These are phyloP conservation scores for Penicillium hordei DNA, from an alignment of 2,329 filamentous ascomycete genomes.

Conservation along the genomic window DNA sequence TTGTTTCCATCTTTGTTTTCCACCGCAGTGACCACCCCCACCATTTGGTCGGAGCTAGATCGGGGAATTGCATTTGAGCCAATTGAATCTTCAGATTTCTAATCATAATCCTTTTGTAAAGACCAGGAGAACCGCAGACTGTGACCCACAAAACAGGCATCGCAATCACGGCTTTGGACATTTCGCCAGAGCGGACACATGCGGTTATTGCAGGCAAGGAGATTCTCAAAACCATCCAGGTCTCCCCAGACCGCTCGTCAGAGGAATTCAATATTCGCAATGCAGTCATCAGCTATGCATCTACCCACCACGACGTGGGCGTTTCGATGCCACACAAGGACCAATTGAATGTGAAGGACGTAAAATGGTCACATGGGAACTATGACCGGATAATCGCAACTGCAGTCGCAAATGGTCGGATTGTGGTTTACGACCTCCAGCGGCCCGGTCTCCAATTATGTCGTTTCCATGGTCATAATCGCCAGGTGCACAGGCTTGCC, in stretches of 20 bases:
- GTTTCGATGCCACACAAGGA: conserved; percentile 55
- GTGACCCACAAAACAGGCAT: conserved; percentile 64
- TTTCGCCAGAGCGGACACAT: conserved; percentile 63
- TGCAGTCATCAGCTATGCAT: conserved; percentile 58
- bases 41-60: conserved; percentile 11
- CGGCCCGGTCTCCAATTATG: conserved; percentile 61
- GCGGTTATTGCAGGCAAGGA: conserved; percentile 65
- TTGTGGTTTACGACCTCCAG: conserved; percentile 65
- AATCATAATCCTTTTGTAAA: conserved; percentile 1
- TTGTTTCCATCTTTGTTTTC: conserved; percentile 1
- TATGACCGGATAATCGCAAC: conserved; percentile 62
- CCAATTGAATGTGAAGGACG: conserved; percentile 63
- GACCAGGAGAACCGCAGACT: conserved; percentile 52
- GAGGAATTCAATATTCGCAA: conserved; percentile 65
- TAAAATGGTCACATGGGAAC: conserved; percentile 65
- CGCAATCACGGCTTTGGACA: conserved; percentile 62
- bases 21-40: conserved; percentile 1
- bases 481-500: conserved; percentile 65
- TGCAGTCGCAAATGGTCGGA: conserved; percentile 64
- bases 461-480: conserved; percentile 63
- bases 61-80: conserved; percentile 6
- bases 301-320: conserved; percentile 50
- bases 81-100: conserved; percentile 28
- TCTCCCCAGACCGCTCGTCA: conserved; percentile 56
- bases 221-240: conserved; percentile 64